phyloP scores from a whole-genome alignment of 78 protist genomes.

The Polysphondylium violaceum region DNA sequence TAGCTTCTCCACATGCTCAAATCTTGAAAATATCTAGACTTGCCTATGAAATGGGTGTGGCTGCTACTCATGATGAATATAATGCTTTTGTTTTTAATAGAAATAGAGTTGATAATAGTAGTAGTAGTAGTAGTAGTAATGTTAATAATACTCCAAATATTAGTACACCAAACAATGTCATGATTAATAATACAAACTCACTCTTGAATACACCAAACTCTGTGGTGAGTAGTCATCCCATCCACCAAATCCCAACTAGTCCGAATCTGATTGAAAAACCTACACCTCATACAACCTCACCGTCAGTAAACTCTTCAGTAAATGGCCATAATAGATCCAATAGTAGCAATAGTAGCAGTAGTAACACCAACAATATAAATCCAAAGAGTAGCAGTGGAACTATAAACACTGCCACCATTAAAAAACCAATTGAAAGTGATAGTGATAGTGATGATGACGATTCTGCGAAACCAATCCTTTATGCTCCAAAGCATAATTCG shows the following conservation, averaged over 20 bases:
- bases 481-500: neutral
- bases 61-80: conserved; percentile 49
- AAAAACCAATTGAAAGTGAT: neutral
- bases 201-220: too few relatives aligned
- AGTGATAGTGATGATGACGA: conserved; percentile 9
- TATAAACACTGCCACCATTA: neutral
- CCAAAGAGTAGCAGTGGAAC: neutral
- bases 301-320: too few relatives aligned
- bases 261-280: too few relatives aligned
- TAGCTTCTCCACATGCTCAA: neutral
- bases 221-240: too few relatives aligned
- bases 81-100: conserved; percentile 21
- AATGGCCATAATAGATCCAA: neutral
- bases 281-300: too few relatives aligned
- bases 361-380: neutral
- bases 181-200: too few relatives aligned
- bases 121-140: neutral
- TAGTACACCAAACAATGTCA: too few relatives aligned
- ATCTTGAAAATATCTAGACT: conserved; percentile 16
- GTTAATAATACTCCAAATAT: neutral
- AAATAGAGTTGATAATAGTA: conserved; percentile 9
- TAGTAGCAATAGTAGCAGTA: conserved; percentile 3
- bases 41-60: conserved; percentile 34
- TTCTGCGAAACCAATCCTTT: conserved; percentile 4
- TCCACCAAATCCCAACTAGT: too few relatives aligned